Evolutionary conservation across 805 yeast genomes (phyloP).

Genomic region (Teunomyces tritomae): DNA sequence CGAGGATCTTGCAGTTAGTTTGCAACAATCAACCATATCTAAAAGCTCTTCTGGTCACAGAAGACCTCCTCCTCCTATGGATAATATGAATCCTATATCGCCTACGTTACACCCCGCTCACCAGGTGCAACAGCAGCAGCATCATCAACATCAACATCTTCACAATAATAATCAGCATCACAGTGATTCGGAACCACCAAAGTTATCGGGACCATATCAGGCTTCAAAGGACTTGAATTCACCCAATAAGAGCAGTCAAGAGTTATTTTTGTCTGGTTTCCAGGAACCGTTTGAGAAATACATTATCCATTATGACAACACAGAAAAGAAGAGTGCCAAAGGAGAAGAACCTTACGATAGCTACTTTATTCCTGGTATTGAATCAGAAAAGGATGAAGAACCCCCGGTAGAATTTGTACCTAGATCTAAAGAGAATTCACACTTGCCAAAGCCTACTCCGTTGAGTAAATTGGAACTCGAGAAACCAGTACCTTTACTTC

Average conservation of each 20-base stretch:
- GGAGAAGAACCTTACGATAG: conserved; percentile 27
- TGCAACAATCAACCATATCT: neutral
- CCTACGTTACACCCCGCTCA: neutral
- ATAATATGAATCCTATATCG: neutral
- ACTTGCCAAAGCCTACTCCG: neutral
- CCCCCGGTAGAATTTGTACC: neutral
- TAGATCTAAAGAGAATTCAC: neutral
- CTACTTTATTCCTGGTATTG: conserved; percentile 12
- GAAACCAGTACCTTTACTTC: neutral
- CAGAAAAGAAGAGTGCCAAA: conserved; percentile 5
- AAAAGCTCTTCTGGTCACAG: neutral
- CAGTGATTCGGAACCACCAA: neutral
- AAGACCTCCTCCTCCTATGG: conserved; percentile 7
- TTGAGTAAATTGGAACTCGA: neutral
- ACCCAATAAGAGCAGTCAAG: neutral
- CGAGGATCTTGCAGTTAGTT: neutral
- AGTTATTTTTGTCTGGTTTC: conserved; percentile 8
- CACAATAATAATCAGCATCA: neutral
- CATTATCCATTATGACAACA: conserved; percentile 18
- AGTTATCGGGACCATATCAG: neutral
- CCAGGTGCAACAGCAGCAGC: too few relatives aligned
- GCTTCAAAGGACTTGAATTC: neutral
- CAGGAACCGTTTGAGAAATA: conserved; percentile 28
- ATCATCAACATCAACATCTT: too few relatives aligned
- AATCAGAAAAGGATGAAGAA: too few relatives aligned